Percentiles rank a stretch among this genome's conserved stretches.
Evolutionary conservation across 805 yeast species (phyloP).

Genomic region (Wickerhamomyces strasburgensis): DNA sequence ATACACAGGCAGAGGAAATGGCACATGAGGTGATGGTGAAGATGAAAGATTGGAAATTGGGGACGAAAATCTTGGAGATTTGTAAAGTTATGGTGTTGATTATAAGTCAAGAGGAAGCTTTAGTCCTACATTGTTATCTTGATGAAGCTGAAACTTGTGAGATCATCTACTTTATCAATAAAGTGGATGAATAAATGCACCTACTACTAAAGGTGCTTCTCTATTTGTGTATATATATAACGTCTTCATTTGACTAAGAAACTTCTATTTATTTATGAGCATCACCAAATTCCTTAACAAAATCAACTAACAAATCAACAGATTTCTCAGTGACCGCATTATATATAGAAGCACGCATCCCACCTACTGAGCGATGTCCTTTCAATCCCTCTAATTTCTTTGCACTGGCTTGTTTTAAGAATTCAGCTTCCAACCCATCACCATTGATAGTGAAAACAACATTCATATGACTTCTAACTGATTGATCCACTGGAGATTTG

Average conservation of each 20-base stretch:
- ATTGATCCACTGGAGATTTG: conserved; percentile 57
- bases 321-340: conserved; percentile 74
- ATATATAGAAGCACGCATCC: conserved; percentile 89
- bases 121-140: conserved; percentile 61
- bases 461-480: conserved; percentile 82
- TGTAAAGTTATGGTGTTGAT: conserved; percentile 59
- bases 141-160: conserved; percentile 64
- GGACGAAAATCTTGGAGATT: conserved; percentile 53
- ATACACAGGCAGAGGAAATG: conserved; percentile 15
- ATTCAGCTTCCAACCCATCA: conserved; percentile 61
- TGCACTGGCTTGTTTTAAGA: conserved; percentile 62
- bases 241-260: too few species aligned
- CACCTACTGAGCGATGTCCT: conserved; percentile 97
- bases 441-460: conserved; percentile 77
- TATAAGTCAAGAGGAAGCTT: conserved; percentile 50
- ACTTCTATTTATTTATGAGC: conserved; percentile 23
- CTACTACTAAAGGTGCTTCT: too few species aligned
- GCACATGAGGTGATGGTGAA: conserved; percentile 46
- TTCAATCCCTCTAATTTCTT: conserved; percentile 69
- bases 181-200: conserved; percentile 12
- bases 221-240: too few species aligned
- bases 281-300: conserved; percentile 56
- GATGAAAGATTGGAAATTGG: conserved; percentile 64
- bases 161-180: conserved; percentile 53
- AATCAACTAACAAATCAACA: conserved; percentile 51